Evolutionary conservation across 768 basidiomycete species (phyloP), one percentile per base, ranked within the genome.

Genomic region (Naganishia onofrii): DNA sequence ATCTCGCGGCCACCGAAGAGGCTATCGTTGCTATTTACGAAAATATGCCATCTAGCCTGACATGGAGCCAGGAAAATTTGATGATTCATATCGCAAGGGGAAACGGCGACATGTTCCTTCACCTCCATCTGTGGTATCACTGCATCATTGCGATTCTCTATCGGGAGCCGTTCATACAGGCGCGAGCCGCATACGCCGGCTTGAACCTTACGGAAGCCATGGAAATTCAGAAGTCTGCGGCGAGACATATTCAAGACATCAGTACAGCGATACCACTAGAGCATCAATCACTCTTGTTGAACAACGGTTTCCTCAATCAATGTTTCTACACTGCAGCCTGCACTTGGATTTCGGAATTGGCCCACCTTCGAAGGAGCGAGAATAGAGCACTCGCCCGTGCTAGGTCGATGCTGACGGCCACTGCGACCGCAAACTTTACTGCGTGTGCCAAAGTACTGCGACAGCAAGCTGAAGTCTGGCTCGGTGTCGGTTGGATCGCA

Each of bases 221-320:
- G 53, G 65, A 66, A n/a, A 66, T 66, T 53, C 65, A 66, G 21
- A 66, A 66, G 29, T 52, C 65, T 0, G 65, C 65, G n/a, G 65
- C 65, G 29, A 52, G 65, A 34, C 48, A 66, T 28, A 54, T 66
- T 17, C 65, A 66, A 36, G 65, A 66, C 32, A 66, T 66, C 48
- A 52, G 29, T 23, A 28, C 65, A 19, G 48, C 65, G 15, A 53
- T 66, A 32, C 65, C 51, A 34, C 48, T 48, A 8, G 53, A 54
- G 42, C 65, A 66, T 32, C 65, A 66, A 21, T 54, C 65, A 5
- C 65, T 66, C 17, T 38, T 66, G 48, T 36, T 31, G 15, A 66
- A 66, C 53, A 66, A 66, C 48, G 51, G 51, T 19, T 66, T 66
- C 48, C 31, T 66, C 7, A 66, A 66, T 23, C 65, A 66, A 44